Evolutionary conservation across 331 rosid genomes (phyloP), one percentile per base, ranked within the genome.

Genomic region (Ulmus americana): DNA sequence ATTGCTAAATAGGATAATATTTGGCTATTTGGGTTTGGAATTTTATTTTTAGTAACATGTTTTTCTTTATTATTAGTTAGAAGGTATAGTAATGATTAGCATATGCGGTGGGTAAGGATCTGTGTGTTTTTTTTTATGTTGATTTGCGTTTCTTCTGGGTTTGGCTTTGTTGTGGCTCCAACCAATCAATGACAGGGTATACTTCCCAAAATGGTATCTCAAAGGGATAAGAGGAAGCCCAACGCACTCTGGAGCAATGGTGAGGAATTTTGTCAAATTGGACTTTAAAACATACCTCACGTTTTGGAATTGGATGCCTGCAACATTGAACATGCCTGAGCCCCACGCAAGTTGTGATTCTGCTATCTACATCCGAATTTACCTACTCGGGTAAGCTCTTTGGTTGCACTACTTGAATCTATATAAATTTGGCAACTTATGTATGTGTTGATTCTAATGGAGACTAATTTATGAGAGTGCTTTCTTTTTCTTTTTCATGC

Each of bases 121-220:
- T n/a, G n/a, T n/a, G n/a, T n/a, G n/a, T n/a, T n/a, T n/a, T n/a
- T n/a, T n/a, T n/a, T n/a, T n/a, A n/a, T n/a, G n/a, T n/a, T n/a
- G n/a, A 13, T 10, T 86, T 42, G 76, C 81, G 0, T 92, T 88
- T 72, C 81, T 88, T 28, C 59, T 80, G 61, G 95, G 95, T 1
- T 92, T 86, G 68, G 97, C 85, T 2, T 48, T 92, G 22, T 61
- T 88, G 62, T 81, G 97, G 56, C 82, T 92, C 55, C 97, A 92
- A 61, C 96, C 97, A 0, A 61, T 88, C 39, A 92, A 92, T 45
- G 97, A 88, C 49, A 72, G 96, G 61, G 94, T 92, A 48, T 92
- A 88, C 79, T 92, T 92, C 45, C 94, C 97, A 16, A 92, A 92
- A 83, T 92, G 97, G 97, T 92, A 92, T 62, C 85, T 85, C 47